Evolutionary conservation across 2,329 filamentous ascomycete genomes (phyloP).

Genomic region (Apiospora kogelbergensis): DNA sequence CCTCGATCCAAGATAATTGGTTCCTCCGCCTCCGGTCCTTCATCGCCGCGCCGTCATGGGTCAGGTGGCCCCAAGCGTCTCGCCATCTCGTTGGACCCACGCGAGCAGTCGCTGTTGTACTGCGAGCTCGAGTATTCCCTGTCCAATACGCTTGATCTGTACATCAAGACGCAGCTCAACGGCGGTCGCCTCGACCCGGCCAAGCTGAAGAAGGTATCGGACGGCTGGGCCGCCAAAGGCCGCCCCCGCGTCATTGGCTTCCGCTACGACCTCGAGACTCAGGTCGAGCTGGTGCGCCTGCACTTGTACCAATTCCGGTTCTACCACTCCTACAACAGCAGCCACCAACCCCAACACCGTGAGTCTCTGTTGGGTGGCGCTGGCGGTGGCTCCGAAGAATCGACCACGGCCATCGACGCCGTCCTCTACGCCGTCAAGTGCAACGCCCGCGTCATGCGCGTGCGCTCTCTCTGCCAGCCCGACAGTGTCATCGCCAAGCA

Average conservation of each 20-base stretch:
- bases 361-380: not conserved
- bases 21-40: not conserved
- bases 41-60: slow-evolving; percentile 18
- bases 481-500: slow-evolving; percentile 60
- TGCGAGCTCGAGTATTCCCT: slow-evolving; percentile 59
- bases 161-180: slow-evolving; percentile 53
- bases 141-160: slow-evolving; percentile 50
- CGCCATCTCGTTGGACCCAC: slow-evolving; percentile 51
- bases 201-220: slow-evolving; percentile 51
- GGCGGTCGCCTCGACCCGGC: slow-evolving; percentile 53
- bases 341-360: slow-evolving; percentile 20
- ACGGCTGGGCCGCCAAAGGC: slow-evolving; percentile 52
- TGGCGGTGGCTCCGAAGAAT: slow-evolving; percentile 15
- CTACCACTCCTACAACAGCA: slow-evolving; percentile 24
- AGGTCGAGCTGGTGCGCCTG: slow-evolving; percentile 52
- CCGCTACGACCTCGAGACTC: slow-evolving; percentile 60
- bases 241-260: slow-evolving; percentile 56
- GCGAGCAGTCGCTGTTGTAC: slow-evolving; percentile 59
- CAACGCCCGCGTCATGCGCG: slow-evolving; percentile 51
- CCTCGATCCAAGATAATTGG: slow-evolving; percentile 18
- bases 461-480: slow-evolving; percentile 58
- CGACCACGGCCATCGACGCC: slow-evolving; percentile 40
- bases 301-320: slow-evolving; percentile 56
- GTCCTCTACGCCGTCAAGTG: slow-evolving; percentile 52
- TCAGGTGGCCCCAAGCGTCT: slow-evolving; percentile 29